A percentile compares a stretch with the other conserved stretches of the same genome.
phyloP scores from a whole-genome alignment of 2,329 filamentous ascomycete species.

The Graphilbum fragrans region DNA sequence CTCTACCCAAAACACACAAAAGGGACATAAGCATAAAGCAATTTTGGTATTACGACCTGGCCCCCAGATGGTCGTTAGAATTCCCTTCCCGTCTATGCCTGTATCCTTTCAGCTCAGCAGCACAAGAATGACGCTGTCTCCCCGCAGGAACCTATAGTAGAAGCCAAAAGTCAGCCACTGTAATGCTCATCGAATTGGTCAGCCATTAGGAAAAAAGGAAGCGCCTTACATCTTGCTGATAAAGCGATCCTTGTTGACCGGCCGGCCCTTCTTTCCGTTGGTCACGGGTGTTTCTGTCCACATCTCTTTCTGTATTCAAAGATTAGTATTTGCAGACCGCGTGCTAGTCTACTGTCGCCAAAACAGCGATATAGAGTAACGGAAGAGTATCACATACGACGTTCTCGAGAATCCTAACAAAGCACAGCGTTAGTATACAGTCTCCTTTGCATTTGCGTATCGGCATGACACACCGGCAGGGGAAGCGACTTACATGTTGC shows the following conservation, averaged over 20 bases:
- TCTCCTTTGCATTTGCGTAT: background rate
- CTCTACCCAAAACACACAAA: no score
- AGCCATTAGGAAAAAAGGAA: background rate
- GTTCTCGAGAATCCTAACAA: conserved; percentile 18
- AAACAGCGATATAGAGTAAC: no score
- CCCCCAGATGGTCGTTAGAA: background rate
- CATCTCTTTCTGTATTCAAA: conserved; percentile 82
- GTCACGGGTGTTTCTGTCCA: conserved; percentile 91
- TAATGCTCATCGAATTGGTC: background rate
- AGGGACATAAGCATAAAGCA: no score
- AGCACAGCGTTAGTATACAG: background rate
- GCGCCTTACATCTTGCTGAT: conserved; percentile 72
- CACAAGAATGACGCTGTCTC: conserved; percentile 80
- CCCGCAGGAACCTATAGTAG: conserved; percentile 59
- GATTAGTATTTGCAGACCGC: background rate
- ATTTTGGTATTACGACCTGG: no score
- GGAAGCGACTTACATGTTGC: conserved; percentile 60
- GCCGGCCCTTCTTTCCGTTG: conserved; percentile 76
- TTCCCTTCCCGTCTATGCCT: no score
- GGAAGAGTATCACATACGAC: conserved; percentile 12
- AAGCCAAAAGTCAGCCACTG: background rate
- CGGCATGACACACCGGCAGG: background rate
- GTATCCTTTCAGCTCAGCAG: conserved; percentile 55
- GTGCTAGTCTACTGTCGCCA: no score
- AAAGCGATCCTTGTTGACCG: conserved; percentile 95